These are phyloP conservation scores for Magnaporthiopsis poae DNA, from an alignment of 2,329 filamentous ascomycete genomes.

Conservation along the genomic window DNA sequence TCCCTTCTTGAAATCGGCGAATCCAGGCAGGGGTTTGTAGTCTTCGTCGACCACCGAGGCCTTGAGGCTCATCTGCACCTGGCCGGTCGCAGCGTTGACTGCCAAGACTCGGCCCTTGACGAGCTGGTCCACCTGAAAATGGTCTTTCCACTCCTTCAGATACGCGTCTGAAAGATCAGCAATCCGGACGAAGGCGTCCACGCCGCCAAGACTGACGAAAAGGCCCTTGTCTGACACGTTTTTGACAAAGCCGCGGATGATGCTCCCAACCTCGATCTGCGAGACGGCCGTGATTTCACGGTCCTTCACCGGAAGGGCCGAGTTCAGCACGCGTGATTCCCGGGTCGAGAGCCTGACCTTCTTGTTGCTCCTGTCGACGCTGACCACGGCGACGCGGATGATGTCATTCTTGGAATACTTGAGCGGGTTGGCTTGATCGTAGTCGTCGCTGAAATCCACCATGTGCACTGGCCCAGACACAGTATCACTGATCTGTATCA, in stretches of 20 bases:
- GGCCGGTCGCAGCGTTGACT: constrained; percentile 57
- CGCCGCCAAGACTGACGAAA: constrained; percentile 73
- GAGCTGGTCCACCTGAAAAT: constrained; percentile 79
- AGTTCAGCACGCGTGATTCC: constrained; percentile 81
- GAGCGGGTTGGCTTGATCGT: constrained; percentile 64
- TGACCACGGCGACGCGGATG: constrained; percentile 74
- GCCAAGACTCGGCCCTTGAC: constrained; percentile 76
- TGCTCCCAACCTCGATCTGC: constrained; percentile 66
- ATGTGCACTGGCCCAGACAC: constrained; percentile 73
- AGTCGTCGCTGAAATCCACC: constrained; percentile 79
- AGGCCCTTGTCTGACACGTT: constrained; percentile 81
- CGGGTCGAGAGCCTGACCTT: constrained; percentile 70
- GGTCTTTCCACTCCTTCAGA: constrained; percentile 89
- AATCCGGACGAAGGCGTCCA: constrained; percentile 75
- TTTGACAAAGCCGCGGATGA: constrained; percentile 85
- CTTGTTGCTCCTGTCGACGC: constrained; percentile 76
- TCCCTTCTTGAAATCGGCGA: constrained; percentile 67
- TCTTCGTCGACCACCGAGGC: constrained; percentile 71
- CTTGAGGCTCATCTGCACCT: constrained; percentile 80
- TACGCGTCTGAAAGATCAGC: constrained; percentile 82
- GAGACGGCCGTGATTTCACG: constrained; percentile 61
- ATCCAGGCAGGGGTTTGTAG: constrained; percentile 62
- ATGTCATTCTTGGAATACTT: constrained; percentile 76
- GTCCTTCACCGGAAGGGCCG: constrained; percentile 70
- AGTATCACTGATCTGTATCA: constrained; percentile 73